Evolutionary conservation across 306 rosid species (phyloP), one percentile per base, ranked within the genome.

Genomic region (Prunus fruticosa): DNA sequence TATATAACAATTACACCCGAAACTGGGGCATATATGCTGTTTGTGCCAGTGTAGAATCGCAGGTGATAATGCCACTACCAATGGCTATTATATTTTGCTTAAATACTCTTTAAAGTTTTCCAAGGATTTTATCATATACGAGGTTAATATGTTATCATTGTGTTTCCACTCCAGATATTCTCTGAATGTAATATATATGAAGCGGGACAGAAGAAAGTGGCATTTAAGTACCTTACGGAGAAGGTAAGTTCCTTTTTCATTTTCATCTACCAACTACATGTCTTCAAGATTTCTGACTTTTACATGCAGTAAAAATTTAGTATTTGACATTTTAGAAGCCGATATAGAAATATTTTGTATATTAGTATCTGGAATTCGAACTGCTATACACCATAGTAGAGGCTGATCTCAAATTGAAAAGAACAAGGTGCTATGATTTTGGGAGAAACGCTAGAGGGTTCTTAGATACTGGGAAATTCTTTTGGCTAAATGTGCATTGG

Each of bases 11-110:
- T 50, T 96, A 91, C 86, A 92, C 88, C 82, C 82, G 88, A 88
- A 86, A 91, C 84, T 96, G 99, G 99, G 99, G 99, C 75, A 96
- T 96, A 73, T 96, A 96, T 88, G 99, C 97, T 78, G 97, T 96
- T 78, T 92, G 99, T 86, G 96, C 98, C 52, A 86, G 99, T 73
- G 98, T 96, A 56, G 99, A 96, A 84, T 86, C 98, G 5, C 89
- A 92, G 93, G 99, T 96, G 77, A 67, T 75, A 34, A 69, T 80
- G 41, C 57, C 43, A 67, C 72, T 38, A 47, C 23, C 41, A 62
- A 50, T 62, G 78, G 41, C 41, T 61, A 70, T 69, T 74, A 4
- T 47, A n/a, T 11, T 16, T 51, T 25, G 16, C 66, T 72, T 1
- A 43, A n/a, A 23, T 72, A 5, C 11, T 32, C 19, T 73, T 53